Evolutionary conservation across 2,329 filamentous ascomycete genomes (phyloP).

Genomic region (Tympanopsis confertula): DNA sequence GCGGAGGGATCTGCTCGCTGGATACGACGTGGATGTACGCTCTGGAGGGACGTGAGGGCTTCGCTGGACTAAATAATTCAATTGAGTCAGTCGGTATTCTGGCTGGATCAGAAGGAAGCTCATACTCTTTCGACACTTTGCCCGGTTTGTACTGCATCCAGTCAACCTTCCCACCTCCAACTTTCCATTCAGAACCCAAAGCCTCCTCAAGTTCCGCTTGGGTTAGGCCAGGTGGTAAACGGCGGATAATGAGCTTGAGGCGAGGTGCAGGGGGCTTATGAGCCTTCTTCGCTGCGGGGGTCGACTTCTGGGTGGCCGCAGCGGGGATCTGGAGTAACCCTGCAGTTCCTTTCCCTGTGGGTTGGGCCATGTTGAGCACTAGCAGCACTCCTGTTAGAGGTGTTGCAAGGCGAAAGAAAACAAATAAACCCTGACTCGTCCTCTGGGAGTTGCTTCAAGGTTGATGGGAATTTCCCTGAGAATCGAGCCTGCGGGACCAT

Average conservation of each 20-base stretch:
- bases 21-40: slow-evolving; percentile 75
- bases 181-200: slow-evolving; percentile 71
- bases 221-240: slow-evolving; percentile 77
- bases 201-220: slow-evolving; percentile 62
- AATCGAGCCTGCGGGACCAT: too few species aligned
- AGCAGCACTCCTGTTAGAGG: too few species aligned
- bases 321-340: slow-evolving; percentile 29
- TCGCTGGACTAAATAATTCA: slow-evolving; percentile 51
- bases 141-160: slow-evolving; percentile 65
- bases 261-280: slow-evolving; percentile 42
- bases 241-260: slow-evolving; percentile 74
- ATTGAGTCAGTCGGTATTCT: slow-evolving; percentile 3
- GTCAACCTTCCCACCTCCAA: slow-evolving; percentile 71
- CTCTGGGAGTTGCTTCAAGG: too few species aligned
- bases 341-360: background rate
- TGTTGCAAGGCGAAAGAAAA: too few species aligned
- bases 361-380: background rate
- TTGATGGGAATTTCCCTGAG: too few species aligned
- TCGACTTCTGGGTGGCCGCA: slow-evolving; percentile 28
- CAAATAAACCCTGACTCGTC: too few species aligned
- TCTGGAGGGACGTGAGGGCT: slow-evolving; percentile 69
- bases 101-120: slow-evolving; percentile 7
- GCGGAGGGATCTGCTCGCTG: slow-evolving; percentile 50
- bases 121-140: slow-evolving; percentile 77
- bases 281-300: slow-evolving; percentile 29